phyloP scores from a whole-genome alignment of 352 stramenopile genomes.

The Pilasporangium apinafurcum region DNA sequence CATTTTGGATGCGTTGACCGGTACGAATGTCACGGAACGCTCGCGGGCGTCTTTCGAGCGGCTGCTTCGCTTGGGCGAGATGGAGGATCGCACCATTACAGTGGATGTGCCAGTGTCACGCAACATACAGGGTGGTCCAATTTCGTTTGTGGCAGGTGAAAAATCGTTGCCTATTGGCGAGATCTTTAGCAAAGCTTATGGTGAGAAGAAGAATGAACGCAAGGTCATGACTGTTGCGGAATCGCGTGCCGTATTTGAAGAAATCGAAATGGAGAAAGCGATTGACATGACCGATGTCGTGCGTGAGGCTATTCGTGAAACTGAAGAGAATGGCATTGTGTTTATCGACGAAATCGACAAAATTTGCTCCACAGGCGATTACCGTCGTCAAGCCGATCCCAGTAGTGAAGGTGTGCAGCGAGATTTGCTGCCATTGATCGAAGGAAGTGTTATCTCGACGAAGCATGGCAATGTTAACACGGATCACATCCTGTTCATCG shows the following conservation, averaged over 20 bases:
- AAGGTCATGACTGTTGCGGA: conserved; percentile 94
- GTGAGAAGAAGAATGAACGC: conserved; percentile 84
- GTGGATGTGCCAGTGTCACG: conserved; percentile 63
- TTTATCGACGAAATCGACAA: conserved; percentile 99
- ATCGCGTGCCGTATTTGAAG: conserved; percentile 91
- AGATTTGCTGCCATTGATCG: conserved; percentile 97
- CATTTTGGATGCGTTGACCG: conserved; percentile 94
- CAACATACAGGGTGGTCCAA: conserved; percentile 39
- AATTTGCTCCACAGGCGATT: conserved; percentile 96
- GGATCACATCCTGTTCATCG: conserved; percentile 99
- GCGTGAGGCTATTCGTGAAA: conserved; percentile 82
- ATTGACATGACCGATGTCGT: conserved; percentile 89
- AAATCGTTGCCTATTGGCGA: conserved; percentile 69
- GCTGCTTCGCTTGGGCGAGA: conserved; percentile 81
- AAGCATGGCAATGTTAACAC: conserved; percentile 99
- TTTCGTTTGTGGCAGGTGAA: conserved; percentile 66
- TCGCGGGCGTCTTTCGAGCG: conserved; percentile 90
- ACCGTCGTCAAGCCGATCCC: conserved; percentile 90
- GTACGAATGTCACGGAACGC: conserved; percentile 73
- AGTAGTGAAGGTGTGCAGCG: conserved; percentile 98
- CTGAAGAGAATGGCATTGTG: conserved; percentile 99
- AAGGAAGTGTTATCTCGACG: conserved; percentile 96
- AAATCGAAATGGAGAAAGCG: conserved; percentile 95
- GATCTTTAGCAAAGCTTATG: conserved; percentile 66
- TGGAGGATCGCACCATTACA: conserved; percentile 79